Percentiles rank a stretch among this genome's conserved stretches.
Evolutionary conservation across 352 stramenopile species (phyloP).

Genomic region (Globisporangium echinulatum): DNA sequence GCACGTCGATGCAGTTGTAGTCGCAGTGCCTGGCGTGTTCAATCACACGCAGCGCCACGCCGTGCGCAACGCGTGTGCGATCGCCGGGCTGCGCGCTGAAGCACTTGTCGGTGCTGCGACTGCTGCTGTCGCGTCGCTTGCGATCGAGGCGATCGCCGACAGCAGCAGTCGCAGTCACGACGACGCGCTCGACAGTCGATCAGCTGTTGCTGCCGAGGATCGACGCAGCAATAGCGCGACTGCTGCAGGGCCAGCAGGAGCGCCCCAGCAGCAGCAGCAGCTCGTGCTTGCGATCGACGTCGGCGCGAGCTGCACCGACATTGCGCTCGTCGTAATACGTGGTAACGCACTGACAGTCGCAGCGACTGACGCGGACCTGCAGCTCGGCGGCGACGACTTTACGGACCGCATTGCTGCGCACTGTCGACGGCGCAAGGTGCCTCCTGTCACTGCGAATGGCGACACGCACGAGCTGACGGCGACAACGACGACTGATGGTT

Average conservation of each 20-base stretch:
- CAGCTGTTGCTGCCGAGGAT: too few species aligned
- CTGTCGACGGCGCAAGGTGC: slow-evolving; percentile 6
- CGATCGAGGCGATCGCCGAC: too few species aligned
- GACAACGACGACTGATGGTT: too few species aligned
- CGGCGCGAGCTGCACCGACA: slow-evolving; percentile 11
- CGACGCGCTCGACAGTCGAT: too few species aligned
- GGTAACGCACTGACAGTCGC: slow-evolving; percentile 6
- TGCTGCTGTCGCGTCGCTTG: slow-evolving; percentile 12
- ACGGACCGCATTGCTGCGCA: slow-evolving; percentile 21
- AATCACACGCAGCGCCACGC: slow-evolving; percentile 41
- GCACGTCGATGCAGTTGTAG: slow-evolving; percentile 12
- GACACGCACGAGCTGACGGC: too few species aligned
- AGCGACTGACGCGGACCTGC: slow-evolving; percentile 9
- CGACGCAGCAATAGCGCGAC: neutral
- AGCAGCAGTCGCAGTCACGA: too few species aligned
- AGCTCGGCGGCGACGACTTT: slow-evolving; percentile 18
- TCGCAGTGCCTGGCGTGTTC: slow-evolving; percentile 29
- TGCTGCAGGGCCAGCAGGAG: neutral
- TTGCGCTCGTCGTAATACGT: slow-evolving; percentile 14
- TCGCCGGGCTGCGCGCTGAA: slow-evolving; percentile 23
- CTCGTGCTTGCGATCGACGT: slow-evolving; percentile 4
- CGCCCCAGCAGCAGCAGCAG: neutral
- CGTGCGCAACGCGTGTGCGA: slow-evolving; percentile 29
- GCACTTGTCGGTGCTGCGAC: slow-evolving; percentile 29
- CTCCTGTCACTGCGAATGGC: too few species aligned